These are phyloP conservation scores for Beauveria varroae DNA, from an alignment of 2,329 filamentous ascomycete species.

Conservation along the genomic window DNA sequence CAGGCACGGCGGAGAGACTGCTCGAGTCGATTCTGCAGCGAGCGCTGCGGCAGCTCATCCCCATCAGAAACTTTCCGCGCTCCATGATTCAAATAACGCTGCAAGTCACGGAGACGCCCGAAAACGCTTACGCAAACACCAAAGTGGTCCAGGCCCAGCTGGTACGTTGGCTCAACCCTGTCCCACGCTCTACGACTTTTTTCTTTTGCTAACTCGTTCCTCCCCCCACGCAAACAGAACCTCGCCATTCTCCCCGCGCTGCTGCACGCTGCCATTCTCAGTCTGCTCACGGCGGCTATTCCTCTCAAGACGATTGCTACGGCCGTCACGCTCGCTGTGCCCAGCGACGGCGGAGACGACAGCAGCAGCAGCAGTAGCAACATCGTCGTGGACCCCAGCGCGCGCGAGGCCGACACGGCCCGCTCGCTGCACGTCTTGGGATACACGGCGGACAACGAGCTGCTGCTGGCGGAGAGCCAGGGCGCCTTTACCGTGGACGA, in stretches of 20 bases:
- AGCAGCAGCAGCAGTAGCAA: neutral
- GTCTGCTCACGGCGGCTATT: slow-evolving; percentile 74
- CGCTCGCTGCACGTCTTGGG: slow-evolving; percentile 75
- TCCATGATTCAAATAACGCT: slow-evolving; percentile 73
- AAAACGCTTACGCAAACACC: slow-evolving; percentile 55
- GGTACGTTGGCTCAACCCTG: slow-evolving; percentile 35
- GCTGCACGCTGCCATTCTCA: slow-evolving; percentile 69
- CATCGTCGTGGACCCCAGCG: slow-evolving; percentile 53
- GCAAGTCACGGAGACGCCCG: slow-evolving; percentile 64
- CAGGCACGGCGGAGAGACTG: slow-evolving; percentile 69
- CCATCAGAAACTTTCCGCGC: slow-evolving; percentile 67
- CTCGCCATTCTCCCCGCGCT: slow-evolving; percentile 74
- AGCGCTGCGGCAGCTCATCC: slow-evolving; percentile 65
- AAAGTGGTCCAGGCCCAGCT: slow-evolving; percentile 53
- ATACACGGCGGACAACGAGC: slow-evolving; percentile 65
- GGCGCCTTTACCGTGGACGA: slow-evolving; percentile 67
- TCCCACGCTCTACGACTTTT: neutral
- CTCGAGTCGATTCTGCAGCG: slow-evolving; percentile 70
- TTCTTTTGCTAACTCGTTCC: neutral
- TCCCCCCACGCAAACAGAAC: slow-evolving; percentile 42
- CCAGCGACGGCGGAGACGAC: slow-evolving; percentile 29
- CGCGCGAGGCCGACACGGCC: slow-evolving; percentile 53
- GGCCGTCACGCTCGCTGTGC: slow-evolving; percentile 56
- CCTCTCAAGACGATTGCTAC: slow-evolving; percentile 69
- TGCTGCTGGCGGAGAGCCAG: slow-evolving; percentile 75